phyloP scores from a whole-genome alignment of 306 rosid species.

The Ormosia emarginata region DNA sequence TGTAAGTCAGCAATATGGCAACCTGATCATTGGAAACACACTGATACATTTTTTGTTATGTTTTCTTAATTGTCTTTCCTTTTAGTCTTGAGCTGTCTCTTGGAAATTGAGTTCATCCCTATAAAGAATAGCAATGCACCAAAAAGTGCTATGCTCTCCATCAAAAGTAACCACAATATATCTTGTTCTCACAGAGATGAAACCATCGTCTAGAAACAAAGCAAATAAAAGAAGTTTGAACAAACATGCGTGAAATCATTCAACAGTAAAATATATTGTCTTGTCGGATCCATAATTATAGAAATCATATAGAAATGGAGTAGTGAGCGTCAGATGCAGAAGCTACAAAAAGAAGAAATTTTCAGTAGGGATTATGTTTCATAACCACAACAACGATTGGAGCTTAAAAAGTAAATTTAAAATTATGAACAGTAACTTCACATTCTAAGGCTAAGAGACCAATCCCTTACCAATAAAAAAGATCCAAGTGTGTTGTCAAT shows the following conservation, averaged over 20 bases:
- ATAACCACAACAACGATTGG: too few relatives aligned
- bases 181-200: background rate
- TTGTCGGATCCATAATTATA: conserved; percentile 48
- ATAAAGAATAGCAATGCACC: conserved; percentile 82
- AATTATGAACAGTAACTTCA: too few relatives aligned
- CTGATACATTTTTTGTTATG: conserved; percentile 6
- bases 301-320: conserved; percentile 72
- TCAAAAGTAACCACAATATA: background rate
- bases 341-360: conserved; percentile 35
- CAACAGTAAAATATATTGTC: conserved; percentile 35
- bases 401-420: too few relatives aligned
- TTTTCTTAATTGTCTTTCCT: conserved; percentile 49
- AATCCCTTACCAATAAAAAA: too few relatives aligned
- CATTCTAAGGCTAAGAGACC: too few relatives aligned
- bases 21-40: background rate
- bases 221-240: conserved; percentile 2
- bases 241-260: conserved; percentile 70
- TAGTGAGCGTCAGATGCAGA: conserved; percentile 45
- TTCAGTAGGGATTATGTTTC: background rate
- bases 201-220: background rate
- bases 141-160: conserved; percentile 60
- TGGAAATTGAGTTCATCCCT: conserved; percentile 68
- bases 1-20: background rate
- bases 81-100: conserved; percentile 60
- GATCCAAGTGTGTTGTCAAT: too few relatives aligned